These are phyloP conservation scores for Pyricularia grisea DNA, from an alignment of 2,329 filamentous ascomycete genomes.

Conservation along the genomic window DNA sequence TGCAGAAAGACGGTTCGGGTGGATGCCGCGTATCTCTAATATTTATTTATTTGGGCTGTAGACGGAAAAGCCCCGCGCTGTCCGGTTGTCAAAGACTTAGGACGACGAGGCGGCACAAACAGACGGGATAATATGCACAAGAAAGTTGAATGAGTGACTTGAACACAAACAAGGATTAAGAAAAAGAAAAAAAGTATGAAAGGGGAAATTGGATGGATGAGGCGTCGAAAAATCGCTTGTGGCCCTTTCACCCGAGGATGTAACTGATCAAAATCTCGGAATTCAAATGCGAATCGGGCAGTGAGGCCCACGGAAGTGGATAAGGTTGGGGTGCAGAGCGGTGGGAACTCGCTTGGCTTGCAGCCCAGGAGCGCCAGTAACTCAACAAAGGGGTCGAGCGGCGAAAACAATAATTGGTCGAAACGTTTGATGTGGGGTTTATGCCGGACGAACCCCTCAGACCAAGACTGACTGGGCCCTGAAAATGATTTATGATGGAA, in stretches of 20 bases:
- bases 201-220: not conserved
- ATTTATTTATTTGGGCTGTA: not conserved
- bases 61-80: not conserved
- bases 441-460: not conserved
- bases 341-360: not conserved
- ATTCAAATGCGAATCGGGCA: not conserved
- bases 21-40: not conserved
- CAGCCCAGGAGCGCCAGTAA: not conserved
- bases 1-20: not conserved
- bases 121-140: not conserved
- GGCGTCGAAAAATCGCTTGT: not conserved
- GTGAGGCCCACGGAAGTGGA: not conserved
- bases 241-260: not conserved
- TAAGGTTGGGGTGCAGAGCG: not conserved
- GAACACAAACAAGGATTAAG: not conserved
- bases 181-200: not conserved
- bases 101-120: not conserved
- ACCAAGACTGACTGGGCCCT: not conserved
- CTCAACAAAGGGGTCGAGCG: not conserved
- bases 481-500: not conserved
- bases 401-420: not conserved
- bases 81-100: not conserved
- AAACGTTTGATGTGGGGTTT: not conserved
- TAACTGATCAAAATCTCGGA: not conserved
- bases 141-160: not conserved